These are phyloP conservation scores for Tulasnella sp. DNA, from an alignment of 768 basidiomycete genomes.

Conservation along the genomic window DNA sequence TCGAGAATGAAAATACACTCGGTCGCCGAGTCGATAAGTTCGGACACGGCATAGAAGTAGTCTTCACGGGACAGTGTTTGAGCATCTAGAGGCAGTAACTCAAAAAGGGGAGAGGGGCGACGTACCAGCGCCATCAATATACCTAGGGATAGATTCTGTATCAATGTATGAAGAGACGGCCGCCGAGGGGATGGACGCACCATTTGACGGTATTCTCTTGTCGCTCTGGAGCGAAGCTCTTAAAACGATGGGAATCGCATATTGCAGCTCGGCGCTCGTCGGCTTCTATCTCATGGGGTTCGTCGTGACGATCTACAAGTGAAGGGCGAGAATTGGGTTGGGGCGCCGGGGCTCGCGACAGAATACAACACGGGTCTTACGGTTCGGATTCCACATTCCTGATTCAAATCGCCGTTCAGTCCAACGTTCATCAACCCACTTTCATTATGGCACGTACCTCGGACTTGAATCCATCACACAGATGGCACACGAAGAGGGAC, in stretches of 20 bases:
- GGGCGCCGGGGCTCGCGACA: background rate
- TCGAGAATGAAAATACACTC: slow-evolving; percentile 47
- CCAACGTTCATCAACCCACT: too few species aligned
- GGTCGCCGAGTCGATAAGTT: slow-evolving; percentile 37
- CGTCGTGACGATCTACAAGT: slow-evolving; percentile 33
- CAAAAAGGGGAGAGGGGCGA: background rate
- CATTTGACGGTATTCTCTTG: slow-evolving; percentile 43
- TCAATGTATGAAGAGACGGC: background rate
- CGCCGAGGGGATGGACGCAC: slow-evolving; percentile 30
- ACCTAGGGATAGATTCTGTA: slow-evolving; percentile 25
- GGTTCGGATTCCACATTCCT: slow-evolving; percentile 29
- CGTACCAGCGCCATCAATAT: slow-evolving; percentile 42
- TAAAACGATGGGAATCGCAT: slow-evolving; percentile 42
- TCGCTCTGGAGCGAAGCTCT: slow-evolving; percentile 42
- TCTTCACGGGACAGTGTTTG: slow-evolving; percentile 29
- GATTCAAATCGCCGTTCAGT: background rate
- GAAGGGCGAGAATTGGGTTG: background rate
- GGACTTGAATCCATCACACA: background rate
- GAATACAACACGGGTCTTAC: background rate
- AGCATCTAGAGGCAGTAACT: too few species aligned
- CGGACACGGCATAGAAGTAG: slow-evolving; percentile 46
- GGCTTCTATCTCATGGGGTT: slow-evolving; percentile 37
- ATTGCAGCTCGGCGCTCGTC: slow-evolving; percentile 42
- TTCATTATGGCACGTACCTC: background rate
- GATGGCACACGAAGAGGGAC: background rate